phyloP scores from a whole-genome alignment of 1,139 yeast species.

The Debaryomyces sp. region DNA sequence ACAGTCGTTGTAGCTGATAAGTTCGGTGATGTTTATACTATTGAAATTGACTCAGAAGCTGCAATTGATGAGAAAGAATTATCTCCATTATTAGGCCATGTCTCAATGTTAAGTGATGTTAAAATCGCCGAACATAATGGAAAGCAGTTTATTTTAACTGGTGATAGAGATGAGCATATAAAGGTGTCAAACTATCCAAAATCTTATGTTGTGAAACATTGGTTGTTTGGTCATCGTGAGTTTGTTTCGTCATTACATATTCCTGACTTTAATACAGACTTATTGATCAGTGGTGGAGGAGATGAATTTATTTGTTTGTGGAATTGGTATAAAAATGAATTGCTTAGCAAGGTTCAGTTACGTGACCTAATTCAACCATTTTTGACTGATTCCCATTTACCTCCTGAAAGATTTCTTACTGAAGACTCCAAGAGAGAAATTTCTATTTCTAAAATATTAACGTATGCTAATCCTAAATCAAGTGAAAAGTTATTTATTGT shows the following conservation, averaged over 20 bases:
- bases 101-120: slow-evolving; percentile 88
- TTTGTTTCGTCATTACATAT: slow-evolving; percentile 68
- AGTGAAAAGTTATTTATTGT: slow-evolving; percentile 40
- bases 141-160: slow-evolving; percentile 65
- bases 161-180: slow-evolving; percentile 97
- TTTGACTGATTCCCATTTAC: slow-evolving; percentile 60
- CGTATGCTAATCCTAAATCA: slow-evolving; percentile 20
- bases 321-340: slow-evolving; percentile 65
- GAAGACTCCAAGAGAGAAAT: slow-evolving; percentile 56
- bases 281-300: slow-evolving; percentile 86
- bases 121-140: slow-evolving; percentile 45
- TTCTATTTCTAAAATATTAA: slow-evolving; percentile 51
- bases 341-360: slow-evolving; percentile 53
- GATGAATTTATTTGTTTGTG: slow-evolving; percentile 76
- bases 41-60: slow-evolving; percentile 40
- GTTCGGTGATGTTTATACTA: slow-evolving; percentile 89
- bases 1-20: slow-evolving; percentile 84
- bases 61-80: slow-evolving; percentile 43
- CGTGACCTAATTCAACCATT: slow-evolving; percentile 50
- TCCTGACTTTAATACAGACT: slow-evolving; percentile 48
- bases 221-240: slow-evolving; percentile 86
- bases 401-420: slow-evolving; percentile 66
- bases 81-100: slow-evolving; percentile 87
- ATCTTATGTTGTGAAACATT: slow-evolving; percentile 73
- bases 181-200: slow-evolving; percentile 84